These are phyloP conservation scores for Brassica napus DNA, from an alignment of 345 rosid genomes.

Conservation along the genomic window DNA sequence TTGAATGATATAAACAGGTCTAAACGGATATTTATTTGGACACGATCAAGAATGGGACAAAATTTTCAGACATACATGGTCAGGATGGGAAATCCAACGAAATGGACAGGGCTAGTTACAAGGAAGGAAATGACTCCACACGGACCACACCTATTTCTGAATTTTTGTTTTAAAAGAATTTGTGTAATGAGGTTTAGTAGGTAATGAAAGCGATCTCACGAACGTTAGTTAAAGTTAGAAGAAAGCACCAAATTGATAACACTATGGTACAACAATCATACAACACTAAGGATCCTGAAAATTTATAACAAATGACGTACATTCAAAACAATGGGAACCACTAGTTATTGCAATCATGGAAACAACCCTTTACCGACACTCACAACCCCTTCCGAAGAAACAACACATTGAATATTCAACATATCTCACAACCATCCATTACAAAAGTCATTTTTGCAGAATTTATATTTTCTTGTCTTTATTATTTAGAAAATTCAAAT, in stretches of 20 bases:
- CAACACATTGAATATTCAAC: slow-evolving; percentile 28
- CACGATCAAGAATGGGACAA: not conserved
- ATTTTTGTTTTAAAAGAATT: not conserved
- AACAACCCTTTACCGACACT: slow-evolving; percentile 5
- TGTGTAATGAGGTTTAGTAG: not conserved
- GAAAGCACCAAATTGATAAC: not conserved
- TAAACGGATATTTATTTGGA: not conserved
- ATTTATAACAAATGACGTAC: not conserved
- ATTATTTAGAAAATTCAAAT: slow-evolving; percentile 17
- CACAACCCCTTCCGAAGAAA: slow-evolving; percentile 14
- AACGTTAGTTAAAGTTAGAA: not conserved
- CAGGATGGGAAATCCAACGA: not conserved
- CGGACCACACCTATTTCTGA: not conserved
- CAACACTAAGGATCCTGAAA: not conserved
- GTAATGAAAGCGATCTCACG: not conserved
- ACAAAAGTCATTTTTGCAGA: slow-evolving; percentile 27
- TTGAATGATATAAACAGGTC: no score
- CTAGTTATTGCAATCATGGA: slow-evolving; percentile 23
- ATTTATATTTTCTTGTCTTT: not conserved
- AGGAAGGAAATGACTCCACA: not conserved
- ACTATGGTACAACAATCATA: not conserved
- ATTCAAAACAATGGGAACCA: slow-evolving; percentile 24
- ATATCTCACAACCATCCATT: slow-evolving; percentile 25
- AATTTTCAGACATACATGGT: not conserved
- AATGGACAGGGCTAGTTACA: not conserved